Base-by-base conservation (phyloP, 345 rosid species). In the Populus nigra region DNA sequence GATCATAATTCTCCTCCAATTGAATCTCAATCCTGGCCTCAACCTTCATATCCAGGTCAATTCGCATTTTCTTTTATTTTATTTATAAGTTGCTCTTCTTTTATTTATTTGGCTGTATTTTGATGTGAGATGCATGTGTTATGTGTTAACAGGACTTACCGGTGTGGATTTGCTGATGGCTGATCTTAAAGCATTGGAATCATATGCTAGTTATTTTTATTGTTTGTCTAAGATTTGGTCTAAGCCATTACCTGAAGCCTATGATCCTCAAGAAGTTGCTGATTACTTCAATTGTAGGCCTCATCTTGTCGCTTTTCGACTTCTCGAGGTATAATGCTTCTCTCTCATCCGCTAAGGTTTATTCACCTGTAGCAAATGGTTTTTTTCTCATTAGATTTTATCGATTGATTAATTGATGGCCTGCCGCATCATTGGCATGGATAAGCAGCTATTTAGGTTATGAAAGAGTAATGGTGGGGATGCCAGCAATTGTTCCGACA, bases 241-340 rank as follows among this genome's bases (percentile, higher is more conserved):
- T 45, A 91, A 88, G 88, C 96, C 97, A 33, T 97, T 93, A 83
- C 98, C 99, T 13, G 96, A 93, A 89, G 86, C 81, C 47, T 95
- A 95, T 76, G 87, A 91, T 78, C 89, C 97, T 2, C 84, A 91
- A 77, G 92, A 80, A 75, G 92, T 95, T 80, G 81, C 85, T 75
- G 89, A 89, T 77, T 95, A 95, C 82, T 95, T 93, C 86, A 86
- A 85, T 78, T 91, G 91, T 86, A 89, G 98, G 87, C 99, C 97
- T 31, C 99, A 95, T 87, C 78, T 95, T 12, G 89, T 93, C 73
- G 93, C 90, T 73, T 84, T 91, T 81, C 90, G 99, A 76, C 91
- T 95, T 83, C 81, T 95, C 31, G 99, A 95, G 99, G 98, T 95
- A 85, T 31, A 15, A 47, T 47, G 50, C 50, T 15, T 47, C 50